Base-by-base conservation (phyloP, 164 flowering plant genomes). In the Hamamelis virginiana region DNA sequence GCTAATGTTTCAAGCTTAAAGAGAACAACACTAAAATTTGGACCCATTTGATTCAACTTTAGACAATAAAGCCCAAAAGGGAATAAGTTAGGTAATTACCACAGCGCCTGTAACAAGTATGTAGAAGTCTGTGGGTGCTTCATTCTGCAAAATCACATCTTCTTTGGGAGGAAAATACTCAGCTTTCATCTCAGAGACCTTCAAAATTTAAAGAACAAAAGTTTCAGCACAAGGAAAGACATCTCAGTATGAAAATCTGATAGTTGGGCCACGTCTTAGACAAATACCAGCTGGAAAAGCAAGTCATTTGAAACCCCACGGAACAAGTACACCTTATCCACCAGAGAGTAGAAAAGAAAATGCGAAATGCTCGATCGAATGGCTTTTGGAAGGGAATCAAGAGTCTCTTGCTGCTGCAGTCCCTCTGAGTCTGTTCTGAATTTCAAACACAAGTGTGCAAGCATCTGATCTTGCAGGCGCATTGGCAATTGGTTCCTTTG, bases 141-240 rank as follows among this genome's bases (percentile, higher is more conserved):
- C 98, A 76, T 94, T 94, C 74, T 91, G 97, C 78, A 94, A 82
- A 67, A 92, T 91, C 41, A 92, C 88, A n/a, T 94, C 97, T 83
- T 91, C 97, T 74, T 86, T 92, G n/a, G 98, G 97, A 62, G 97
- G 92, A 75, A 88, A 94, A 72, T 88, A 94, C 78, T 92, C 97
- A 1, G 96, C 89, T 80, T 89, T 94, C 97, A 92, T 92, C 78
- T 91, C 98, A 4, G 98, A 90, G 45, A 94, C 97, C 98, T 93
- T 70, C 18, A 63, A 62, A 27, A n/a, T n/a, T n/a, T n/a, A n/a
- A n/a, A n/a, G n/a, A n/a, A n/a, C n/a, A 44, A 41, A 55, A 59
- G 64, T 46, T 19, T 14, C 21, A 38, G 47, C 19, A 23, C 1
- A 56, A 69, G 65, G 3, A 50, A 41, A 67, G n/a, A 69, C 8